Conservation (phyloP, 2,329 filamentous ascomycete species). For the Hortaea werneckii region DNA sequence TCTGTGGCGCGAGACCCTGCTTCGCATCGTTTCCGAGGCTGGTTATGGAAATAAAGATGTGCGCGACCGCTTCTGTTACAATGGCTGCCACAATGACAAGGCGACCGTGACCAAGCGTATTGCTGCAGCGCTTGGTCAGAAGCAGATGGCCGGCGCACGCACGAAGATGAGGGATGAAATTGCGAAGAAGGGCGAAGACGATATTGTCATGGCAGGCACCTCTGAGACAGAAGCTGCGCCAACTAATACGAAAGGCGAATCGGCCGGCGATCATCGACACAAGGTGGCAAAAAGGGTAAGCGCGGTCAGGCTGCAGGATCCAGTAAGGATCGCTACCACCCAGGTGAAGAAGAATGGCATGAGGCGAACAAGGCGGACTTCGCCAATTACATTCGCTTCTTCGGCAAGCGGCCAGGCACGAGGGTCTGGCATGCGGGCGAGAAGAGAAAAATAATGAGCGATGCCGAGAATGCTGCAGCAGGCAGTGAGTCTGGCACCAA, state of each 20-base stretch:
- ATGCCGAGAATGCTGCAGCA: neutral
- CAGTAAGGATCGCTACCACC: neutral
- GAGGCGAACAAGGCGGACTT: conserved; percentile 10
- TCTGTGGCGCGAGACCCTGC: conserved; percentile 24
- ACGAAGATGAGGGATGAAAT: neutral
- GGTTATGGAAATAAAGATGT: conserved; percentile 24
- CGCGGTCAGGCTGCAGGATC: neutral
- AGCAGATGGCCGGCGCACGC: conserved; percentile 14
- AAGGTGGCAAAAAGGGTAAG: neutral
- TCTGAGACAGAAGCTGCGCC: neutral
- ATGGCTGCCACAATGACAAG: conserved; percentile 25
- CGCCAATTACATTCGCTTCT: conserved; percentile 12
- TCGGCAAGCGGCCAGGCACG: conserved; percentile 3
- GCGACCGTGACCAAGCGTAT: conserved; percentile 28
- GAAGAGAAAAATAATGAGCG: neutral
- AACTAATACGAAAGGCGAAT: neutral
- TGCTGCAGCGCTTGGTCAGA: conserved; percentile 24
- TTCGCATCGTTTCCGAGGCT: conserved; percentile 24
- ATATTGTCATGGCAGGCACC: neutral
- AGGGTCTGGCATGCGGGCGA: neutral
- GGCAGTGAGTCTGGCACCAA: neutral
- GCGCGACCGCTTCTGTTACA: conserved; percentile 24
- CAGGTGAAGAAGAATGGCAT: conserved; percentile 8
- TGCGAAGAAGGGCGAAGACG: neutral
- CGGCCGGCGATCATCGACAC: neutral